Evolutionary conservation across 768 basidiomycete species (phyloP), one percentile per base, ranked within the genome.

Genomic region (Suillus variegatus): DNA sequence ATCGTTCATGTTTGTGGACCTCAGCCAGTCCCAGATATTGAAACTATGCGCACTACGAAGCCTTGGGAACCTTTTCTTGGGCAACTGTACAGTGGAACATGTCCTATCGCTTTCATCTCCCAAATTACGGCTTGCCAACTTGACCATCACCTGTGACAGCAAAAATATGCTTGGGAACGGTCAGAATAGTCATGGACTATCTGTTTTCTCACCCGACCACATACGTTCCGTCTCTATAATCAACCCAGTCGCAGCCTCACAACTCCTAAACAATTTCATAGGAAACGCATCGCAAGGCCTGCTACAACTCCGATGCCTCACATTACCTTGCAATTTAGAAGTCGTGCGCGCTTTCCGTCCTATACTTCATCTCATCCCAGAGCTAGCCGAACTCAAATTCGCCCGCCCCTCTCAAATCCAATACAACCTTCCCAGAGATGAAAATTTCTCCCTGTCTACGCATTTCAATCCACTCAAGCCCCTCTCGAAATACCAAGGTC

Each of bases 1-100:
- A 7, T 61, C 41, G n/a, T 36, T 63, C 36, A 61, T 63, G 40
- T 64, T 64, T 44, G 40, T 64, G 7, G 64, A 64, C 38, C 60
- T 63, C 36, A 64, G 12, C 14, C 61, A 41, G 40, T 9, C 32
- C 6, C 64, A 63, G 22, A 4, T 49, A 35, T 35, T 22, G 36
- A 61, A 62, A 61, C n/a, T 64, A 7, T 64, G 64, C 36, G 25
- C 40, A 20, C 16, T 63, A 18, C 64, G 46, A 46, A 20, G 28
- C n/a, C 25, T 64, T 46, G 32, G 46, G 14, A 46, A 12, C 20
- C 38, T 64, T 28, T 46, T 18, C 20, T 46, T 64, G 20, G 61
- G 61, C 2, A 44, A 64, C 9, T 64, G 64, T 25, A 63, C 18
- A 9, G 46, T 49, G 32, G 64, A 61, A 43, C 32, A 22, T 62